Conservation (phyloP, 805 yeast species). For the Saccharomycopsis schoenii region DNA sequence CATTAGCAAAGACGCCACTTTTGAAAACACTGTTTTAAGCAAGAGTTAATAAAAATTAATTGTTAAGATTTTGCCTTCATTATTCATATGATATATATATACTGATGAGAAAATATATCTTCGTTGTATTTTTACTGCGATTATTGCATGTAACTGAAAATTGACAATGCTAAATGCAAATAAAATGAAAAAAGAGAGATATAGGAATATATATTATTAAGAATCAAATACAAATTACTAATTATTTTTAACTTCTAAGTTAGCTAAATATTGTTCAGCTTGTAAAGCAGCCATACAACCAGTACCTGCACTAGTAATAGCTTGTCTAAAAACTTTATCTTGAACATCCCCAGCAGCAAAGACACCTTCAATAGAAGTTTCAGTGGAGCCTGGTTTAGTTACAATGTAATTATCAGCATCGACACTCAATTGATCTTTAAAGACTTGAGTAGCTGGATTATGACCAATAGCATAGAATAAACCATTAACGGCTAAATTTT, state of each 20-base stretch:
- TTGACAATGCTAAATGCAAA: not conserved
- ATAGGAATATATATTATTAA: not conserved
- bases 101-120: not conserved
- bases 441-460: constrained; percentile 83
- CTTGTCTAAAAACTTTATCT: constrained; percentile 95
- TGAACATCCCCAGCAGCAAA: constrained; percentile 99
- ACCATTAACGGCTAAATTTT: constrained; percentile 74
- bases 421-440: constrained; percentile 66
- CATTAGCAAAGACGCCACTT: constrained; percentile 52
- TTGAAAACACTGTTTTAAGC: constrained; percentile 33
- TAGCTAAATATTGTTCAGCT: constrained; percentile 75
- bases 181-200: not conserved
- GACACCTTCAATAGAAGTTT: constrained; percentile 80
- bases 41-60: not conserved
- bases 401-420: constrained; percentile 84
- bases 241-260: constrained; percentile 26
- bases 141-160: not conserved
- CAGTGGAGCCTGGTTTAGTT: constrained; percentile 83
- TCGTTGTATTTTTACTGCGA: no score
- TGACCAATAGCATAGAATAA: constrained; percentile 98
- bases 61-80: not conserved
- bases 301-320: constrained; percentile 98
- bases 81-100: not conserved
- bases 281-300: constrained; percentile 99
- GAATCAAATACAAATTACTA: not conserved